A percentile compares a stretch with the other conserved stretches of the same genome.
These are phyloP conservation scores for Syncephalastrum contaminatum DNA, from an alignment of 371 early-diverging fungal genomes.

Conservation along the genomic window DNA sequence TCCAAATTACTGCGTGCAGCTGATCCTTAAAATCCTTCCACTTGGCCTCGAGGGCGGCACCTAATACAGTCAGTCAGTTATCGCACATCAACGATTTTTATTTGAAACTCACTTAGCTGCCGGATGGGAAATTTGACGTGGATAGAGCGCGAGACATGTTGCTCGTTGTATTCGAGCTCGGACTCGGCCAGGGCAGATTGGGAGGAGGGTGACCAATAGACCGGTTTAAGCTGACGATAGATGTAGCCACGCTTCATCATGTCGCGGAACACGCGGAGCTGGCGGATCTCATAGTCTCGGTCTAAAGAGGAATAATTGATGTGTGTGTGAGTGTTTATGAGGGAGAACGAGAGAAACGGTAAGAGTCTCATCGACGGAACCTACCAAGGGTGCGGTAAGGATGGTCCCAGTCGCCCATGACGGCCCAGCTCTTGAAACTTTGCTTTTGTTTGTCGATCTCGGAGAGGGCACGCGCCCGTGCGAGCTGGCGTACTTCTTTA, in stretches of 20 bases:
- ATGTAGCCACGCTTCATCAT: conserved; percentile 78
- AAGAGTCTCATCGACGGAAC: no score
- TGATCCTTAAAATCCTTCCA: conserved; percentile 19
- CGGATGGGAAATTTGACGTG: conserved; percentile 66
- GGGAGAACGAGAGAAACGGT: not conserved
- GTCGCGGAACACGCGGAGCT: conserved; percentile 73
- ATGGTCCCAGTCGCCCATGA: conserved; percentile 87
- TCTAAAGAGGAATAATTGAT: conserved; percentile 28
- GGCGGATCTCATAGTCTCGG: conserved; percentile 77
- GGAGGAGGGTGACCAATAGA: conserved; percentile 92
- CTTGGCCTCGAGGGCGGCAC: conserved; percentile 16
- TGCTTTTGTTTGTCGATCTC: conserved; percentile 69
- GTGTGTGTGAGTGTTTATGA: not conserved
- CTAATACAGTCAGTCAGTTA: conserved; percentile 1
- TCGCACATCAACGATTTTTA: no score
- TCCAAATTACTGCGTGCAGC: conserved; percentile 81
- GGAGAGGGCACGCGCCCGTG: conserved; percentile 65
- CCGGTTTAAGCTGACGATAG: conserved; percentile 80
- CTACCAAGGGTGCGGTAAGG: conserved; percentile 75
- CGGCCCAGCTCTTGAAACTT: conserved; percentile 71
- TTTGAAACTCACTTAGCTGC: conserved; percentile 29
- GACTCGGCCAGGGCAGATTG: conserved; percentile 90
- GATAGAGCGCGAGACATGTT: conserved; percentile 76
- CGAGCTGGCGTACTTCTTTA: conserved; percentile 64
- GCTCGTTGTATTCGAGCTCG: conserved; percentile 86